Evolutionary conservation across 768 basidiomycete genomes (phyloP), one percentile per base, ranked within the genome.

Genomic region (Vararia minispora): DNA sequence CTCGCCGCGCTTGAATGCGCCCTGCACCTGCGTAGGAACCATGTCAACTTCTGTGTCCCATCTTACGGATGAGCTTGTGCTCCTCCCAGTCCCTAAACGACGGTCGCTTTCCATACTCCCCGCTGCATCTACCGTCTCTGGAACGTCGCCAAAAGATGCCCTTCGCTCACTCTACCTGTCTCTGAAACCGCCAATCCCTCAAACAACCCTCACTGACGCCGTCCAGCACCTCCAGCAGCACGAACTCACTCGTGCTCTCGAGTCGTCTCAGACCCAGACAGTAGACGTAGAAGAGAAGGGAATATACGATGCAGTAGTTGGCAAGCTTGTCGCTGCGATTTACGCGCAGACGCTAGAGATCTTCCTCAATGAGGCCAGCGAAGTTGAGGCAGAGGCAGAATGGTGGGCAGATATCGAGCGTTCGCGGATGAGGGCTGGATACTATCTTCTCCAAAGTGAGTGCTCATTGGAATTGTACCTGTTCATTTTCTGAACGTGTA

Each of bases 331-430:
- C 1, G 64, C 75, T 4, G 68, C 67, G 6, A 43, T 85, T 12
- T 89, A 88, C 51, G 62, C 74, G 5, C 69, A 79, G 38, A 68
- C 75, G 1, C 58, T 91, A 50, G 72, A 86, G 44, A 51, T 63
- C 16, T 74, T 77, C 41, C 56, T 94, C 42, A 52, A 63, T 8
- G 75, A 86, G 50, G 85, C 90, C 1, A 63, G 72, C 7, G 56
- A 74, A 24, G 73, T 78, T 10, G 88, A 91, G 49, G 58, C 66
- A 6, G 86, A 90, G 50, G 75, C 84, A 14, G 74, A 83, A 31
- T 95, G 84, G 82, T 97, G 91, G 91, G 67, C 69, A 12, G 69
- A 75, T 21, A 55, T 83, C 28, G 77, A 80, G 45, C 67, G 74
- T 23, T 87, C 82, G 3, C 52, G 63, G 20, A 47, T 58, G 36